These are phyloP conservation scores for Trametes sp. DNA, from an alignment of 1,284 basidiomycete species.

Conservation along the genomic window DNA sequence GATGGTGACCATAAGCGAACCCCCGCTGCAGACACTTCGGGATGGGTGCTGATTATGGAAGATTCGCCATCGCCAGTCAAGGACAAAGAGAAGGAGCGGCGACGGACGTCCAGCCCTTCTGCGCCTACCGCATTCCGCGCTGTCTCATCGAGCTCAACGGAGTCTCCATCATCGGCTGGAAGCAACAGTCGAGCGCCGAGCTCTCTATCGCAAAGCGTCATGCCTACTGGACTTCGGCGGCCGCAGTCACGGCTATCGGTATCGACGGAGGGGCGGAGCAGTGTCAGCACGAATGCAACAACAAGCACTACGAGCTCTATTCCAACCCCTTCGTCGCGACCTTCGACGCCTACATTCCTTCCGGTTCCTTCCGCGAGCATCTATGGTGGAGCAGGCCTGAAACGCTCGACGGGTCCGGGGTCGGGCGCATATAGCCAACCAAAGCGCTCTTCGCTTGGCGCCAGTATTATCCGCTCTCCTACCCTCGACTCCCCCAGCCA, in stretches of 20 bases:
- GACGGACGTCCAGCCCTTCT: conserved; percentile 66
- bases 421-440: conserved; percentile 50
- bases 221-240: conserved; percentile 55
- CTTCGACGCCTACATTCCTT: conserved; percentile 76
- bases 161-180: conserved; percentile 45
- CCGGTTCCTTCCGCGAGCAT: conserved; percentile 65
- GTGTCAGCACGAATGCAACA: conserved; percentile 61
- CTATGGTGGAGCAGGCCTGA: conserved; percentile 55
- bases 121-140: conserved; percentile 43
- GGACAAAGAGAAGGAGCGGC: conserved; percentile 58
- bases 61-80: conserved; percentile 77
- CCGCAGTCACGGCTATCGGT: conserved; percentile 76
- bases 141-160: conserved; percentile 45
- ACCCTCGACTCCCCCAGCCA: conserved; percentile 32
- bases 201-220: conserved; percentile 49
- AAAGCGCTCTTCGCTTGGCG: conserved; percentile 67
- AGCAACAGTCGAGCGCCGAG: conserved; percentile 43
- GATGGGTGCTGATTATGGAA: conserved; percentile 86
- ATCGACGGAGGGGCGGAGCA: conserved; percentile 49
- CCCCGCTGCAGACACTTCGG: conserved; percentile 65
- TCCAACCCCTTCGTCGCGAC: conserved; percentile 73
- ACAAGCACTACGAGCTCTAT: conserved; percentile 55
- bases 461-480: conserved; percentile 35
- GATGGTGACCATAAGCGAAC: conserved; percentile 44
- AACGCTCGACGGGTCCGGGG: conserved; percentile 63